phyloP scores from a whole-genome alignment of 2,329 filamentous ascomycete genomes.

The Leptodontidium sp. region DNA sequence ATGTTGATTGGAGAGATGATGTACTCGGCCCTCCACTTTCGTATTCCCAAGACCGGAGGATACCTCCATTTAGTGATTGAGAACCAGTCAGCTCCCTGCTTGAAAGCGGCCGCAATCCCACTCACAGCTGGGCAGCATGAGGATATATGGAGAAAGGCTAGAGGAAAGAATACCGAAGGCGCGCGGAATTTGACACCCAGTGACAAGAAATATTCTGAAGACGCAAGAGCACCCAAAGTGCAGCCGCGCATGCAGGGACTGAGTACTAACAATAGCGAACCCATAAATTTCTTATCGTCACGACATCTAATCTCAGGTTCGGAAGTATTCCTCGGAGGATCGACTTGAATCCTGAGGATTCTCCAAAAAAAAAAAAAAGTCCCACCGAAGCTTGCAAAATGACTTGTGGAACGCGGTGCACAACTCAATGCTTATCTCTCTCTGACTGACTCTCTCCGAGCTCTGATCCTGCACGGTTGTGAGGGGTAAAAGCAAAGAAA shows the following conservation, averaged over 20 bases:
- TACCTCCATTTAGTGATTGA: neutral
- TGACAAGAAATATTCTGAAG: neutral
- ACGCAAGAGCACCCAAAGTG: neutral
- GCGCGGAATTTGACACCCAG: neutral
- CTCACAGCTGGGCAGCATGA: neutral
- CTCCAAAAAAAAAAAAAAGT: neutral
- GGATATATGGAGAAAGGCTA: neutral
- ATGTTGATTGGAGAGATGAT: neutral
- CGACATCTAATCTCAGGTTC: neutral
- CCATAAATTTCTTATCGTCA: neutral
- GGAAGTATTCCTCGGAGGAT: neutral
- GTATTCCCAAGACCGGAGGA: conserved; percentile 13
- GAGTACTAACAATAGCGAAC: neutral
- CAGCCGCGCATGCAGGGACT: neutral
- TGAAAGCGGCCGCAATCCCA: neutral
- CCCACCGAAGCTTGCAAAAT: neutral
- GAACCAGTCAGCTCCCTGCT: neutral
- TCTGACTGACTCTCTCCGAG: neutral
- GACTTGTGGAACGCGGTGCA: neutral
- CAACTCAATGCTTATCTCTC: conserved; percentile 7
- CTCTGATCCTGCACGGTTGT: neutral
- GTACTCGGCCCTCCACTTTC: neutral
- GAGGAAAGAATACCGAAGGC: neutral
- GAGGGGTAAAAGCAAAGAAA: conserved; percentile 13
- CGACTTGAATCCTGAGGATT: neutral